Evolutionary conservation across 139 green algal species (phyloP), one percentile per base, ranked within the genome.

Genomic region (Tetradesmus lagerheimii): DNA sequence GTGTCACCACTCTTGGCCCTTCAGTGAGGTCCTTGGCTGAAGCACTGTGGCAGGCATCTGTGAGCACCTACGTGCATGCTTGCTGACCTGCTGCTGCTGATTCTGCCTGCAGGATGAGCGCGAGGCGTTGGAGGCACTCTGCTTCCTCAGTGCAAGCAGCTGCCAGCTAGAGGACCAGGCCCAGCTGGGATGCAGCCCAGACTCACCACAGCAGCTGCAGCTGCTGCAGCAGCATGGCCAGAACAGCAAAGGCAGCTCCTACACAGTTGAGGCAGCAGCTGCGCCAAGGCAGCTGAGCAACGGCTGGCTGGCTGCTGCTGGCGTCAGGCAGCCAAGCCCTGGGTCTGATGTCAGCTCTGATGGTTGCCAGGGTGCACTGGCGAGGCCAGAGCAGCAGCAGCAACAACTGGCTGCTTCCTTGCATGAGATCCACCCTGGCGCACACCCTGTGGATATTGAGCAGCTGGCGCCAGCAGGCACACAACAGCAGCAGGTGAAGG

Each of bases 61-160:
- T 37, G 31, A 29, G 8, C 71, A 41, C 20, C n/a, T 4, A 16
- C 1, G 6, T 16, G 47, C 20, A 23, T 16, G 1, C 12, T 62
- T 16, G 47, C 12, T 62, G 47, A 62, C 31, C 0, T 47, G 39
- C 80, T 75, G 29, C 9, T 86, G 45, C 57, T 45, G 39, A 35
- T 29, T 31, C 6, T 75, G 39, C 18, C 29, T 80, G 34, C 83
- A 88, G 83, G 83, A 88, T 66, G 83, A 88, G 38, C 83, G 62
- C 14, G 83, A 88, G 38, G 83, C 83, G 5, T n/a, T 88, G 38
- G 83, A 88, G 83, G 83, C 83, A 8, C 83, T 88, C 6, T 88
- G 62, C 50, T 88, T 80, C 29, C 83, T 88, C 25, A 88, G 83
- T 35, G 35, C 57, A 5, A 34, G 57, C 64, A 62, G 62, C 83